Evolutionary conservation across 1,284 basidiomycete species (phyloP).

Genomic region (Cutaneotrichosporon sp.): DNA sequence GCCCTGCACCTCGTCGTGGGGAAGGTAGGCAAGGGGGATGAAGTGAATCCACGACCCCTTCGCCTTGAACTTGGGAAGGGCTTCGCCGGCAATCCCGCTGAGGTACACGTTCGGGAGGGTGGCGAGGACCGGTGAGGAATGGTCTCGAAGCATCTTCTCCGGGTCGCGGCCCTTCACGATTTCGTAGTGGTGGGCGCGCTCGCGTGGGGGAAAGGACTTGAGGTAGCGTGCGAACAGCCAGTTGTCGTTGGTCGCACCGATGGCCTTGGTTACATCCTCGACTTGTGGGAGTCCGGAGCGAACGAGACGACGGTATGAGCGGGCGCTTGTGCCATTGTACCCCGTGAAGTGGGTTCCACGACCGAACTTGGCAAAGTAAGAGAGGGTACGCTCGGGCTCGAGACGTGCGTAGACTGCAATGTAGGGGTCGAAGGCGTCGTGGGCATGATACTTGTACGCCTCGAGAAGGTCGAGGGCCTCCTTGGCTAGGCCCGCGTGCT

Average conservation of each 20-base stretch:
- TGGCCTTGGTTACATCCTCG: not conserved
- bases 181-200: too few relatives aligned
- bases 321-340: not conserved
- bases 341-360: too few relatives aligned
- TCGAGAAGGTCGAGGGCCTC: not conserved
- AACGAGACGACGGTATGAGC: not conserved
- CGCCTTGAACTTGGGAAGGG: not conserved
- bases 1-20: not conserved
- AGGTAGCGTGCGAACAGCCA: too few relatives aligned
- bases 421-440: too few relatives aligned
- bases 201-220: too few relatives aligned
- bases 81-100: not conserved
- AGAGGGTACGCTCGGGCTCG: not conserved
- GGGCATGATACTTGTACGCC: not conserved
- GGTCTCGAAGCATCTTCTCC: too few relatives aligned
- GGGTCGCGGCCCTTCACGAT: too few relatives aligned
- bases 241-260: too few relatives aligned
- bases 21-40: not conserved
- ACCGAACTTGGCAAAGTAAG: not conserved
- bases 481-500: not conserved
- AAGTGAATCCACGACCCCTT: too few relatives aligned
- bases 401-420: not conserved
- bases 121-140: too few relatives aligned
- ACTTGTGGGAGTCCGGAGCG: not conserved
- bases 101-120: not conserved